Base-by-base conservation (phyloP, 371 early-diverging fungal genomes). In the Syncephalastrum sp. region DNA sequence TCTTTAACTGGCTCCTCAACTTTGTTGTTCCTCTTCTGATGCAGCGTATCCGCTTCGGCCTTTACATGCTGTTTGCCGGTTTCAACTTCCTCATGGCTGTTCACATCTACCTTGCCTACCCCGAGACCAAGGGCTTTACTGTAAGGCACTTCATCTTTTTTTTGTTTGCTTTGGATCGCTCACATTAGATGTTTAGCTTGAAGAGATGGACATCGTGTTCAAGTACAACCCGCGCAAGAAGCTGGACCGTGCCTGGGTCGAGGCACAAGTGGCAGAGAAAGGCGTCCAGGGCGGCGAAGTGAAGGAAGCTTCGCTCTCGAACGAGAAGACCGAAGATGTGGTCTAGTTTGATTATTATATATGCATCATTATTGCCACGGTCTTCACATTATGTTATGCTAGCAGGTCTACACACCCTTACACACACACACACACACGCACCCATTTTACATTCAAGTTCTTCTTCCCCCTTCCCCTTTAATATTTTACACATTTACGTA, bases 1-100 rank as follows among this genome's bases (percentile, higher is more conserved):
- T 81, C 41, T 84, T 82, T 71, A 93, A 91, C 77, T 85, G 82
- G 68, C 59, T 82, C 42, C 68, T 90, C 24, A 83, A 74, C 15
- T 79, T 82, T 49, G 68, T 83, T 42, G 79, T 82, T 0, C 90
- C 90, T 5, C 71, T 80, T 21, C 63, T 87, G 19, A 70, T 89
- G 55, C 64, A 86, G 52, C 50, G 63, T 19, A 79, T 86, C 51
- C 80, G 74, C 47, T 89, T 79, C 74, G 77, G 83, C 16, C 64
- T 84, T 38, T 87, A 86, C 72, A 71, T 79, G 60, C 86, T 89
- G 59, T 89, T 87, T 65, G 84, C 81, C 29, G 65, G 64, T 5
- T 79, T 85, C 64, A 82, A 86, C 70, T 69, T 82, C 23, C 70
- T 77, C n/a, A 79, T 85, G 64, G 68, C 80, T 48, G 50, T 71